Evolutionary conservation across 345 rosid genomes (phyloP).

Genomic region (Populus simonii): DNA sequence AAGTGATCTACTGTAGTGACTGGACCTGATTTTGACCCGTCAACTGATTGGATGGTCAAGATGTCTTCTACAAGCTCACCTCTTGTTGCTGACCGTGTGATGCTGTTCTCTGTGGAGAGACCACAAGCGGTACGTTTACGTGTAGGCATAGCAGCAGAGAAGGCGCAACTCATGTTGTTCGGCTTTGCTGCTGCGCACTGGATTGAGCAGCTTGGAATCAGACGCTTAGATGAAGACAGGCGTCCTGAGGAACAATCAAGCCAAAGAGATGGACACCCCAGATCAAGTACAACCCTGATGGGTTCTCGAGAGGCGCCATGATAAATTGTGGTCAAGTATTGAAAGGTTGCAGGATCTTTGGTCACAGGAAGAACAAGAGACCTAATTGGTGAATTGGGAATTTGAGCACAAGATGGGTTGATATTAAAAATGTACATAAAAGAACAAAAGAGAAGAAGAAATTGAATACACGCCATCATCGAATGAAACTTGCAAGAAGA

Average conservation of each 20-base stretch:
- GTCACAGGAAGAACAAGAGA: conserved; percentile 38
- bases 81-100: conserved; percentile 25
- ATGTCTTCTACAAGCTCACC: conserved; percentile 50
- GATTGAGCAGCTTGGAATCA: conserved; percentile 49
- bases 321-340: conserved; percentile 50
- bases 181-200: conserved; percentile 44
- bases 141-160: neutral
- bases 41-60: conserved; percentile 36
- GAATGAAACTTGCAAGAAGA: neutral
- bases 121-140: conserved; percentile 23
- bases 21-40: conserved; percentile 14
- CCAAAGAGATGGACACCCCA: conserved; percentile 54
- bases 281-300: conserved; percentile 52
- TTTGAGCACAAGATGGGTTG: conserved; percentile 16
- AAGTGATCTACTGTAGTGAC: conserved; percentile 26
- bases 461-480: conserved; percentile 36
- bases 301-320: conserved; percentile 32
- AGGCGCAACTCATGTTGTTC: conserved; percentile 2
- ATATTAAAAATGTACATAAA: neutral
- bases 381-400: conserved; percentile 5
- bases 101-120: conserved; percentile 34
- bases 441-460: conserved; percentile 19
- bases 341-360: conserved; percentile 55
- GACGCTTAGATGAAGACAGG: conserved; percentile 20
- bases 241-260: conserved; percentile 35